Percentiles rank a stretch among this genome's conserved stretches.
phyloP scores from a whole-genome alignment of 2,329 filamentous ascomycete genomes.

The Diplodia seriata region DNA sequence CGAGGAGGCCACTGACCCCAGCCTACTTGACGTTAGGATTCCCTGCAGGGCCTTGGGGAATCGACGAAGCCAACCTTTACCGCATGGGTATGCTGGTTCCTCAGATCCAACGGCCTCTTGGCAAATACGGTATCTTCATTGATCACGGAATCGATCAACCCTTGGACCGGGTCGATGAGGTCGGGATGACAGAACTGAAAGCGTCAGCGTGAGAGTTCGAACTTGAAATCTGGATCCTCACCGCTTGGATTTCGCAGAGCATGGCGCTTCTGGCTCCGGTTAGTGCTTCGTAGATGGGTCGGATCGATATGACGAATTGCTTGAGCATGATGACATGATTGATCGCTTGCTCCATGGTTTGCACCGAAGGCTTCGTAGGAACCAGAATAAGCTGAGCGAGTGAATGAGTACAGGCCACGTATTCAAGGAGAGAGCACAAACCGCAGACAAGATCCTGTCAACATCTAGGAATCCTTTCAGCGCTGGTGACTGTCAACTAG shows the following conservation, averaged over 20 bases:
- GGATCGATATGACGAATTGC: conserved; percentile 74
- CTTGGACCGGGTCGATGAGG: conserved; percentile 65
- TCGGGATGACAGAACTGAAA: conserved; percentile 68
- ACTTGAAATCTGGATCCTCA: conserved; percentile 39
- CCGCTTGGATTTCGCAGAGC: conserved; percentile 70
- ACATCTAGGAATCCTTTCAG: conserved; percentile 78
- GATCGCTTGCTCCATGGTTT: conserved; percentile 78
- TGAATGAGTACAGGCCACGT: conserved; percentile 34
- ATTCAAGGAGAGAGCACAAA: conserved; percentile 45
- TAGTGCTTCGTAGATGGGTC: conserved; percentile 72
- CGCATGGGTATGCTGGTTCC: conserved; percentile 90
- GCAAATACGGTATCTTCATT: conserved; percentile 83
- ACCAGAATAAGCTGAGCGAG: conserved; percentile 73
- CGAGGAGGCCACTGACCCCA: conserved; percentile 82
- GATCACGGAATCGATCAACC: conserved; percentile 72
- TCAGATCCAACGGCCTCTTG: conserved; percentile 79
- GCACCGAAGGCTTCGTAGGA: conserved; percentile 68
- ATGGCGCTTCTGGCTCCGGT: conserved; percentile 68
- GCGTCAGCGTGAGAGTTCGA: background rate
- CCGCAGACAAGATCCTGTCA: conserved; percentile 79
- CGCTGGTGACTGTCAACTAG: conserved; percentile 54
- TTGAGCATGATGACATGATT: conserved; percentile 90
- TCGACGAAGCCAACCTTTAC: conserved; percentile 65
- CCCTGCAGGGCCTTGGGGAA: background rate
- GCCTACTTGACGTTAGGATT: conserved; percentile 56